Evolutionary conservation across 495 filamentous ascomycete species (phyloP).

Genomic region (Aspergillus olivimuriae): DNA sequence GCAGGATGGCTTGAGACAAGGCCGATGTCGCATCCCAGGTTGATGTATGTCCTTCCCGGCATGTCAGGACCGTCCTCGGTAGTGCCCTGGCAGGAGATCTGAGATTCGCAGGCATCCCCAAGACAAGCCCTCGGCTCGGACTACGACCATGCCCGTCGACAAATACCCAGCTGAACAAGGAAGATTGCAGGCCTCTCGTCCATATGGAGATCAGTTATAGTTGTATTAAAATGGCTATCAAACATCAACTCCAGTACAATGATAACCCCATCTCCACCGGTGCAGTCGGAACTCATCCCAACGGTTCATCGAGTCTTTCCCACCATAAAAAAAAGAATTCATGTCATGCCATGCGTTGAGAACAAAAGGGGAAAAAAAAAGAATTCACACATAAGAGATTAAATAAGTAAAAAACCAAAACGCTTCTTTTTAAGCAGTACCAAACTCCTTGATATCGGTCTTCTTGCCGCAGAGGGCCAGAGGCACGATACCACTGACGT

Average conservation of each 20-base stretch:
- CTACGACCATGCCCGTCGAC: too few species aligned
- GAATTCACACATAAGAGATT: constrained; percentile 30
- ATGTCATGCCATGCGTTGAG: constrained; percentile 45
- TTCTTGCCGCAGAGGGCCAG: constrained; percentile 59
- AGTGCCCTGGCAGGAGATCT: too few species aligned
- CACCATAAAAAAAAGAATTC: constrained; percentile 19
- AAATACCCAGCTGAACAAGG: too few species aligned
- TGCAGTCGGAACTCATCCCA: neutral
- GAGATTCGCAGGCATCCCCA: too few species aligned
- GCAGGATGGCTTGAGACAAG: too few species aligned
- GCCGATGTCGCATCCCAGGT: too few species aligned
- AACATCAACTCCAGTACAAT: constrained; percentile 16
- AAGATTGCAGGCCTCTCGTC: neutral
- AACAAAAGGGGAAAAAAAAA: constrained; percentile 32
- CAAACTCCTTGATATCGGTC: constrained; percentile 46
- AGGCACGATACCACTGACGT: constrained; percentile 65
- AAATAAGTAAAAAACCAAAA: constrained; percentile 19
- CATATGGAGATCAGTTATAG: neutral
- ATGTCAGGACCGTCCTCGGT: too few species aligned
- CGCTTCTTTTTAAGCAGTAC: constrained; percentile 30
- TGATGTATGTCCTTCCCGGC: too few species aligned
- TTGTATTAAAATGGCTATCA: constrained; percentile 13
- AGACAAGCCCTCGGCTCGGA: too few species aligned
- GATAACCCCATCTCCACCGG: constrained; percentile 11
- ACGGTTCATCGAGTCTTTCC: constrained; percentile 6